Evolutionary conservation across 345 rosid species (phyloP).

Genomic region (Luvunga scandens): DNA sequence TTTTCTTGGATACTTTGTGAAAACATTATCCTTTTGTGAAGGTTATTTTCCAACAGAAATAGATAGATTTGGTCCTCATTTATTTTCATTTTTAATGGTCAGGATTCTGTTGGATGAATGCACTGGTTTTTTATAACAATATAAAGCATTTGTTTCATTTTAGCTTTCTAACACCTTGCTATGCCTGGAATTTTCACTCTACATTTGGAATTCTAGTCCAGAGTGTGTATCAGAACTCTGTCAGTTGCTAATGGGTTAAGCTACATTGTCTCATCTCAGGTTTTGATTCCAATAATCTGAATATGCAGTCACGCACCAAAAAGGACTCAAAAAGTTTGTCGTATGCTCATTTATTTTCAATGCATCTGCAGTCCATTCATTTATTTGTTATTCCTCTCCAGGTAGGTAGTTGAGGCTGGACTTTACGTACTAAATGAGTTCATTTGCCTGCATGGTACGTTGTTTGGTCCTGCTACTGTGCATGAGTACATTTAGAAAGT

Average conservation of each 20-base stretch:
- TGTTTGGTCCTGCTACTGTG: background rate
- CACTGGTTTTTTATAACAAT: background rate
- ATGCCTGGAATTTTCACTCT: background rate
- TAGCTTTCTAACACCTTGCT: background rate
- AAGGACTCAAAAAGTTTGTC: no score
- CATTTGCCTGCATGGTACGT: background rate
- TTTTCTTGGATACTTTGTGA: no score
- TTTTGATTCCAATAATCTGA: no score
- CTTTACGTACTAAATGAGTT: background rate
- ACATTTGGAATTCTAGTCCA: no score
- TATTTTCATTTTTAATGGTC: background rate
- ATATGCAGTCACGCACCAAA: no score
- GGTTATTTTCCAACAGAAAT: background rate
- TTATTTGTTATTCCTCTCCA: background rate
- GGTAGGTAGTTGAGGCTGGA: background rate
- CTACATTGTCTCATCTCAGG: background rate
- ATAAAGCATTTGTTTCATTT: background rate
- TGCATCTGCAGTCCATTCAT: background rate
- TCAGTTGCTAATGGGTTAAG: background rate
- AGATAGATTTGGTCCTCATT: no score
- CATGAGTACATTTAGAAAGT: background rate
- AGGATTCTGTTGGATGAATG: background rate
- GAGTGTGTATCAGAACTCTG: background rate
- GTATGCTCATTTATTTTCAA: no score
- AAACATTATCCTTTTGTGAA: background rate